phyloP scores from a whole-genome alignment of 2,329 filamentous ascomycete genomes.

The Aspergillus pseudoviridinutans region DNA sequence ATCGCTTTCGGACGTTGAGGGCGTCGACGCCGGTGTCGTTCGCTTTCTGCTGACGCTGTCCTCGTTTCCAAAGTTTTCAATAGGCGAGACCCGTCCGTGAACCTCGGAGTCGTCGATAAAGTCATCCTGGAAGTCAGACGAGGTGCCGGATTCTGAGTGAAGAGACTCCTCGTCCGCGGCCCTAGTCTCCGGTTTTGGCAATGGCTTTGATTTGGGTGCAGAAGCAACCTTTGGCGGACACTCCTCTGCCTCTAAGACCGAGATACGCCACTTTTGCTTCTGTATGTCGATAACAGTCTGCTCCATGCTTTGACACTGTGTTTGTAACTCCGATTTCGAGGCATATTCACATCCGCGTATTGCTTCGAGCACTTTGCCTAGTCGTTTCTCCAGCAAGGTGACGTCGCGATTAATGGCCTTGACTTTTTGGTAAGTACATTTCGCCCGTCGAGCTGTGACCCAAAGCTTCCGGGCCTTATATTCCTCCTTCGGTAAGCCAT shows the following conservation, averaged over 20 bases:
- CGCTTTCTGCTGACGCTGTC: neutral
- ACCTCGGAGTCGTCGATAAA: conserved; percentile 27
- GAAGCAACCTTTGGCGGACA: conserved; percentile 26
- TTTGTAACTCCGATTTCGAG: conserved; percentile 50
- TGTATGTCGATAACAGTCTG: conserved; percentile 59
- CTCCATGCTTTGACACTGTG: conserved; percentile 59
- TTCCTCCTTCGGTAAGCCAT: conserved; percentile 54
- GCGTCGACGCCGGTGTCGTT: neutral
- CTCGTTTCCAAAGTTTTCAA: neutral
- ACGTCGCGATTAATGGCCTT: conserved; percentile 43
- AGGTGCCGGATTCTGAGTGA: conserved; percentile 22
- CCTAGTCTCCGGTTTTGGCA: neutral
- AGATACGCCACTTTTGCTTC: conserved; percentile 42
- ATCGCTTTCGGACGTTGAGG: conserved; percentile 18
- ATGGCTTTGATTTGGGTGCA: conserved; percentile 9
- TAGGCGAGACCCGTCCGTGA: neutral
- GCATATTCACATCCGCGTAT: conserved; percentile 53
- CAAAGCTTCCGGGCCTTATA: conserved; percentile 60
- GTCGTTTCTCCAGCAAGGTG: conserved; percentile 45
- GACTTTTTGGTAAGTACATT: conserved; percentile 42
- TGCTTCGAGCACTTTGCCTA: conserved; percentile 53
- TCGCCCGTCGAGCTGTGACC: conserved; percentile 49
- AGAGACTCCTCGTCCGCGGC: conserved; percentile 32
- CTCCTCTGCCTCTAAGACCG: conserved; percentile 34
- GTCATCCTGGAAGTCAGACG: conserved; percentile 19